A percentile compares a stretch with the other conserved stretches of the same genome.
These are phyloP conservation scores for Lolium perenne DNA, from an alignment of 176 grass and related monocot genomes.

Conservation along the genomic window DNA sequence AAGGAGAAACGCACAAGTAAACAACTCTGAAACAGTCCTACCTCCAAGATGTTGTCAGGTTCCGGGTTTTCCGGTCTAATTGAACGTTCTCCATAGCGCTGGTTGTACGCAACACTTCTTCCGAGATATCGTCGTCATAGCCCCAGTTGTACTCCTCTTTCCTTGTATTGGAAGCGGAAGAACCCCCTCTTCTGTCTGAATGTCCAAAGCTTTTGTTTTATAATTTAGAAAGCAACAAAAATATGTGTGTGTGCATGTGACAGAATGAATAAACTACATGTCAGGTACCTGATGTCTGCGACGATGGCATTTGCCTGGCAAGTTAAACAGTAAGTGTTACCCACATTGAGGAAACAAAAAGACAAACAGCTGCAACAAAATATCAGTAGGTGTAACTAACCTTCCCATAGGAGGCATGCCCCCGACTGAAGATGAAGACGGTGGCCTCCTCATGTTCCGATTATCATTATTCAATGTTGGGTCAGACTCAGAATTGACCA, in stretches of 20 bases:
- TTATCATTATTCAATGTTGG: constrained; percentile 55
- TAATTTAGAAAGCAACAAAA: constrained; percentile 14
- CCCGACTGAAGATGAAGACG: constrained; percentile 74
- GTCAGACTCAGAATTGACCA: constrained; percentile 66
- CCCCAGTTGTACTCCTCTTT: constrained; percentile 97
- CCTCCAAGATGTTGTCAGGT: constrained; percentile 84
- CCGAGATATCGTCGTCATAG: constrained; percentile 87
- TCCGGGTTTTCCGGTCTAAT: constrained; percentile 81
- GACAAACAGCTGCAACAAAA: constrained; percentile 33
- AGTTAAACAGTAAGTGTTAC: constrained; percentile 47
- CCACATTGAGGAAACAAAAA: constrained; percentile 22
- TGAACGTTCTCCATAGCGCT: constrained; percentile 81
- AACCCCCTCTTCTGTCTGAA: constrained; percentile 71
- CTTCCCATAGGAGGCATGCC: constrained; percentile 72
- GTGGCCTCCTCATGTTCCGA: constrained; percentile 69
- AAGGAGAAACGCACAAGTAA: not conserved
- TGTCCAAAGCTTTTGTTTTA: constrained; percentile 17
- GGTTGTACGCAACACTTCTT: constrained; percentile 79
- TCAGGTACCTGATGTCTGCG: constrained; percentile 71
- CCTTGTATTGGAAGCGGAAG: constrained; percentile 51
- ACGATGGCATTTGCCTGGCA: constrained; percentile 60
- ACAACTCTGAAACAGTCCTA: constrained; percentile 20
- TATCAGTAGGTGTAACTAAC: constrained; percentile 45
- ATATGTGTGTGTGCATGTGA: not conserved
- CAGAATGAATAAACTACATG: constrained; percentile 2